Evolutionary conservation across 495 filamentous ascomycete genomes (phyloP), one percentile per base, ranked within the genome.

Genomic region (Diplogelasinospora grovesii): DNA sequence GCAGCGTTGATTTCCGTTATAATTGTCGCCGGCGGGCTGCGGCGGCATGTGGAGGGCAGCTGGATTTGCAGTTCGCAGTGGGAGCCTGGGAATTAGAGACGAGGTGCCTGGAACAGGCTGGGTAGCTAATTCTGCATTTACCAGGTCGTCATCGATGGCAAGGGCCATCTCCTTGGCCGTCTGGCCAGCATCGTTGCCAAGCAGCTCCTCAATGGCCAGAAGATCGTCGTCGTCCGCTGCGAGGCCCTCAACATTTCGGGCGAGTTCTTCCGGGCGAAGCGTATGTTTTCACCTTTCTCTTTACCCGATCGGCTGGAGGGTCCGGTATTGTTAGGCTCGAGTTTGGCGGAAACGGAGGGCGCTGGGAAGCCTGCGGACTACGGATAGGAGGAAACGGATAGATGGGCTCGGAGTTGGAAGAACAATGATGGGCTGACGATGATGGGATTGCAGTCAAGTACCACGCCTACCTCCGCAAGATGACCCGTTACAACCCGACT

Each of bases 191-290:
- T 85, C 66, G 89, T 98, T 60, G 93, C 92, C 65, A 98, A 98
- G 80, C 92, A 98, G 79, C 82, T 98, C 62, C 86, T 98, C 60
- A 93, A 86, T 69, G 92, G 92, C 65, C 93, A 97, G 78, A 95
- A 97, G 82, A 89, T 98, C 70, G 90, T 95, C 49, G 82, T 98
- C 48, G 93, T 98, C 65, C 86, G 92, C 77, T 95, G 86, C 77
- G 92, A 98, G 71, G 86, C 84, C 60, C 81, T 98, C 64, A 97
- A 97, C 81, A 97, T 98, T 80, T 98, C 92, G 58, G 92, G 92
- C 75, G 92, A 96, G 76, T 98, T 98, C 86, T 98, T 97, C 83
- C 87, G 92, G 62, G 82, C 89, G 59, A 98, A 98, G 81, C 83
- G 92, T 98, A 93, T 73, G 92, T 90, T 66, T 34, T 50, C 30